A percentile compares a stretch with the other conserved stretches of the same genome.
Evolutionary conservation across 129 eudicot species (phyloP).

Genomic region (Flaveria sonorensis): DNA sequence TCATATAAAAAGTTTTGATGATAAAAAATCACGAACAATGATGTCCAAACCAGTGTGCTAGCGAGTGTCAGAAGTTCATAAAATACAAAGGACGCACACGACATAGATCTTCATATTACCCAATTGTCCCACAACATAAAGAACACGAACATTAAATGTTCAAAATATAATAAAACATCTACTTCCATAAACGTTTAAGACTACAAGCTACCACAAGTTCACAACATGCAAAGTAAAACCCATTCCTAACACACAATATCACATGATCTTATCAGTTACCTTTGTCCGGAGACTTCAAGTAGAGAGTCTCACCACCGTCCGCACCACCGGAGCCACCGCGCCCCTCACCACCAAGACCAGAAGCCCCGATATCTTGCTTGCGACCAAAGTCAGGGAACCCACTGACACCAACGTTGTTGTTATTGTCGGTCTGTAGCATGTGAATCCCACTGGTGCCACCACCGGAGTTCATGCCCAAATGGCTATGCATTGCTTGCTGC

Average conservation of each 20-base stretch:
- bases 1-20: no score
- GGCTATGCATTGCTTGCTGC: conserved; percentile 63
- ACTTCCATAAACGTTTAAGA: conserved; percentile 9
- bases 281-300: conserved; percentile 54
- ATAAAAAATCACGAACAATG: no score
- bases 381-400: conserved; percentile 55
- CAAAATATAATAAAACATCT: not conserved
- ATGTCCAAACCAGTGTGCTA: no score
- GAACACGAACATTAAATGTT: not conserved
- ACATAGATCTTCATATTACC: not conserved
- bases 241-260: not conserved
- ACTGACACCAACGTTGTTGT: conserved; percentile 22
- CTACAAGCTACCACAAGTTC: conserved; percentile 10
- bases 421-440: conserved; percentile 64
- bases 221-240: conserved; percentile 1
- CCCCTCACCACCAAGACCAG: conserved; percentile 30
- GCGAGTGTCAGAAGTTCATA: no score
- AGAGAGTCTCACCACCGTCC: conserved; percentile 53
- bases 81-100: no score
- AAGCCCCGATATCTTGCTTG: conserved; percentile 42
- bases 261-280: conserved; percentile 37
- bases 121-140: not conserved
- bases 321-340: conserved; percentile 34
- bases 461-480: conserved; percentile 62
- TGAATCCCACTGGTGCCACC: conserved; percentile 48